A percentile compares a stretch with the other conserved stretches of the same genome.
Conservation (phyloP, 2,329 filamentous ascomycete species). For the Aureobasidium sp. region DNA sequence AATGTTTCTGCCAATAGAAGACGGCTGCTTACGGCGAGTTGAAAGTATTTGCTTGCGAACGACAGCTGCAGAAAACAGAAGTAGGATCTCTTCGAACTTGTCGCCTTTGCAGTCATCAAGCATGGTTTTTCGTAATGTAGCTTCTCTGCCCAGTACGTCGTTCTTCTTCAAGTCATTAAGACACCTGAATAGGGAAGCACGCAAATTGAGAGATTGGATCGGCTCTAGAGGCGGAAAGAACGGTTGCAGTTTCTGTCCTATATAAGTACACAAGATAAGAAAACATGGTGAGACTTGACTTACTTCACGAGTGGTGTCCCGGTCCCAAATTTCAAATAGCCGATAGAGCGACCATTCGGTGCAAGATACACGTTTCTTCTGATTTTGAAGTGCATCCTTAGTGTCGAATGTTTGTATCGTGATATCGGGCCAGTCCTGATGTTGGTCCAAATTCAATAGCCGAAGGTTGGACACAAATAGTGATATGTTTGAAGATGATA, state of each 20-base stretch:
- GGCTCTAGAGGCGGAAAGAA: slow-evolving; percentile 94
- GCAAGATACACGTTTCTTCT: slow-evolving; percentile 83
- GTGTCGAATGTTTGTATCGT: slow-evolving; percentile 73
- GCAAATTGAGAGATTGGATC: slow-evolving; percentile 90
- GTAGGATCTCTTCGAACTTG: slow-evolving; percentile 86
- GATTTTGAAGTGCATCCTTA: slow-evolving; percentile 72
- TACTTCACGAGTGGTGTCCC: slow-evolving; percentile 78
- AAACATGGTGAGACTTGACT: slow-evolving; percentile 22
- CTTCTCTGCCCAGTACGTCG: slow-evolving; percentile 82
- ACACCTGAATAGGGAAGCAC: slow-evolving; percentile 81
- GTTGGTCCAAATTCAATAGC: slow-evolving; percentile 81
- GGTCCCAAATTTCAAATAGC: slow-evolving; percentile 87
- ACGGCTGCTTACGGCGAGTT: slow-evolving; percentile 39
- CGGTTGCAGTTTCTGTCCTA: slow-evolving; percentile 80
- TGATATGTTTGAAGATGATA: slow-evolving; percentile 57
- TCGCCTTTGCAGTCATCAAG: slow-evolving; percentile 97
- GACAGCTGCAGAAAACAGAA: slow-evolving; percentile 85
- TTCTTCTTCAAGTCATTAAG: slow-evolving; percentile 91
- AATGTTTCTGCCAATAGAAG: slow-evolving; percentile 57
- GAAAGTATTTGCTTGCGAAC: slow-evolving; percentile 71
- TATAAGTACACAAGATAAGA: neutral
- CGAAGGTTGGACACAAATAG: slow-evolving; percentile 87
- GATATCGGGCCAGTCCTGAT: slow-evolving; percentile 84
- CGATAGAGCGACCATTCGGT: slow-evolving; percentile 95
- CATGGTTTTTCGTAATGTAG: slow-evolving; percentile 91